Conservation (phyloP, 2,329 filamentous ascomycete genomes). For the Tolypocladium endophyticum region DNA sequence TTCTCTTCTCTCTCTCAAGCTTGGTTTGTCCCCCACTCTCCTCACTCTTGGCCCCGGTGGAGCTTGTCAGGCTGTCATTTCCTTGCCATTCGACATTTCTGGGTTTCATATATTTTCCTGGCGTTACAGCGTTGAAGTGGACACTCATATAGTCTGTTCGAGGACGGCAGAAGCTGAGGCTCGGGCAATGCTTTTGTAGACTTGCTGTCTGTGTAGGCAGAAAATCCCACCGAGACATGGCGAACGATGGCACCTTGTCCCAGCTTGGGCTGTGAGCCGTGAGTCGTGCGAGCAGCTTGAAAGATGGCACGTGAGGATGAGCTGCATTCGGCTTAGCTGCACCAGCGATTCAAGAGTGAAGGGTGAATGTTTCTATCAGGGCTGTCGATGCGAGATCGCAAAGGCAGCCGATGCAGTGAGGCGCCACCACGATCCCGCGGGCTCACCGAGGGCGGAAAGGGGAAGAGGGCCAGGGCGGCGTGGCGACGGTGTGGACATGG, state of each 20-base stretch:
- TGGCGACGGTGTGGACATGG: background rate
- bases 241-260: background rate
- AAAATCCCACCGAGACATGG: background rate
- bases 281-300: background rate
- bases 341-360: background rate
- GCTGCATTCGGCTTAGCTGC: background rate
- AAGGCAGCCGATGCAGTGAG: background rate
- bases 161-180: background rate
- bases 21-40: background rate
- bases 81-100: background rate
- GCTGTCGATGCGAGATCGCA: background rate
- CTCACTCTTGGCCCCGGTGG: background rate
- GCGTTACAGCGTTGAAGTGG: constrained; percentile 2
- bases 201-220: background rate
- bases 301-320: background rate
- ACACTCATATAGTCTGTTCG: background rate
- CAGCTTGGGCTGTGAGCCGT: background rate
- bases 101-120: background rate
- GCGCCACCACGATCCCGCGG: background rate
- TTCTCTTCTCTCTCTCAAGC: background rate
- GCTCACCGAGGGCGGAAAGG: background rate
- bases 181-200: background rate
- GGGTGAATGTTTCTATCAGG: background rate
- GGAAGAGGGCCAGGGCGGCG: background rate
- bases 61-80: background rate